Percentiles rank a stretch among this genome's conserved stretches.
phyloP scores from a whole-genome alignment of 1,139 yeast genomes.

The Lodderomyces oxycetoniae region DNA sequence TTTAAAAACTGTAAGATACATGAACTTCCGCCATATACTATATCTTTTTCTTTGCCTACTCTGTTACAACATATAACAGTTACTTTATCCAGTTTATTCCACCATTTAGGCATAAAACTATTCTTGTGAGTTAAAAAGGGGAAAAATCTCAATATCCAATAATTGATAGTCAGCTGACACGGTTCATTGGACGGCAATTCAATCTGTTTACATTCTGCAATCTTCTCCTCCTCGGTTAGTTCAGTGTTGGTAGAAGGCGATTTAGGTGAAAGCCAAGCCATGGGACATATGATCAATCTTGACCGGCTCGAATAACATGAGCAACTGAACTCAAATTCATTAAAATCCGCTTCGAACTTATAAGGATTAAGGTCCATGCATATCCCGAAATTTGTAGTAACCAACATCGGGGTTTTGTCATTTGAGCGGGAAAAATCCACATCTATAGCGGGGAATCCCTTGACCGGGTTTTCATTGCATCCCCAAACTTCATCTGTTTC shows the following conservation, averaged over 20 bases:
- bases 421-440: slow-evolving; percentile 21
- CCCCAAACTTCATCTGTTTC: slow-evolving; percentile 84
- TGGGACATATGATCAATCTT: slow-evolving; percentile 66
- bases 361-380: slow-evolving; percentile 95
- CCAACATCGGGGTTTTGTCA: slow-evolving; percentile 4
- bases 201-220: slow-evolving; percentile 5
- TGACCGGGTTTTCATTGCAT: slow-evolving; percentile 57
- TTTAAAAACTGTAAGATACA: slow-evolving; percentile 51
- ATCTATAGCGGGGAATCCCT: slow-evolving; percentile 42
- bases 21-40: slow-evolving; percentile 71
- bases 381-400: slow-evolving; percentile 66
- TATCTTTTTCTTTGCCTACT: slow-evolving; percentile 66
- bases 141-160: slow-evolving; percentile 72
- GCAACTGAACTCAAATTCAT: slow-evolving; percentile 64
- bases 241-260: slow-evolving; percentile 38
- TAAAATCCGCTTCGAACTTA: slow-evolving; percentile 75
- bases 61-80: slow-evolving; percentile 60
- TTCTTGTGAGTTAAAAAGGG: slow-evolving; percentile 52
- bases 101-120: slow-evolving; percentile 25
- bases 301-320: slow-evolving; percentile 47
- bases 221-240: slow-evolving; percentile 3
- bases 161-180: slow-evolving; percentile 29
- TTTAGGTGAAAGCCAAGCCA: slow-evolving; percentile 75
- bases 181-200: slow-evolving; percentile 14
- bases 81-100: slow-evolving; percentile 16